A percentile compares a stretch with the other conserved stretches of the same genome.
Evolutionary conservation across 495 filamentous ascomycete genomes (phyloP).

Genomic region (Penicillium chermesinum): DNA sequence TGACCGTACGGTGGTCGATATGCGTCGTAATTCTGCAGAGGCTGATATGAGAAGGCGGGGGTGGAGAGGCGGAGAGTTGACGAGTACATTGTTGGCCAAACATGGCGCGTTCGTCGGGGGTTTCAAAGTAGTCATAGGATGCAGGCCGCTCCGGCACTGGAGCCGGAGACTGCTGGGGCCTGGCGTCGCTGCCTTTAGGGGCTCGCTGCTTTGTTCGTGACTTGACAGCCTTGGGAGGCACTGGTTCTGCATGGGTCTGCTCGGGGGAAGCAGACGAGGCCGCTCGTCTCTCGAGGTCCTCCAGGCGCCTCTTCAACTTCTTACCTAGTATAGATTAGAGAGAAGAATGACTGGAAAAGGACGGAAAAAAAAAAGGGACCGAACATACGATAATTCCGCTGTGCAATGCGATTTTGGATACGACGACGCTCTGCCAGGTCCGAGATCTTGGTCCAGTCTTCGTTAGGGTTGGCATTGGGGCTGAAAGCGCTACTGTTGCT

Average conservation of each 20-base stretch:
- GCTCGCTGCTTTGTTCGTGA: slow-evolving; percentile 40
- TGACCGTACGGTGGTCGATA: slow-evolving; percentile 62
- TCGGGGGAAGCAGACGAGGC: slow-evolving; percentile 73
- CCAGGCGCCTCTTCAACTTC: slow-evolving; percentile 95
- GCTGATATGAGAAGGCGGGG: slow-evolving; percentile 68
- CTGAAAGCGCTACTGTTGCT: slow-evolving; percentile 95
- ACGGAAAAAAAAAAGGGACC: too few species aligned
- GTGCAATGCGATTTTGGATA: slow-evolving; percentile 97
- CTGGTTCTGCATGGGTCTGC: slow-evolving; percentile 53
- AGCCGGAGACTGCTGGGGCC: slow-evolving; percentile 28
- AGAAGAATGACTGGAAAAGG: too few species aligned
- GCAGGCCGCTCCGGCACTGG: slow-evolving; percentile 18
- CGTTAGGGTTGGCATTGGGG: slow-evolving; percentile 90
- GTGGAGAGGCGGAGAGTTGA: slow-evolving; percentile 64
- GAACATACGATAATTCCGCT: slow-evolving; percentile 98
- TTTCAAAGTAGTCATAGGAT: slow-evolving; percentile 34
- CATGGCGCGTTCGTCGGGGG: slow-evolving; percentile 46
- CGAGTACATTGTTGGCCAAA: slow-evolving; percentile 67
- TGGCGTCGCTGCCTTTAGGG: slow-evolving; percentile 42
- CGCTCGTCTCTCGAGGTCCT: slow-evolving; percentile 91
- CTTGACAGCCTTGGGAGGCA: slow-evolving; percentile 42
- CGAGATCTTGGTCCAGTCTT: slow-evolving; percentile 99
- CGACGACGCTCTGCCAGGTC: slow-evolving; percentile 89
- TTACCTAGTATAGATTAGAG: slow-evolving; percentile 61
- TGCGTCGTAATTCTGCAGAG: slow-evolving; percentile 61